Conservation (phyloP, 306 rosid species). For the Cicer yamashitae region DNA sequence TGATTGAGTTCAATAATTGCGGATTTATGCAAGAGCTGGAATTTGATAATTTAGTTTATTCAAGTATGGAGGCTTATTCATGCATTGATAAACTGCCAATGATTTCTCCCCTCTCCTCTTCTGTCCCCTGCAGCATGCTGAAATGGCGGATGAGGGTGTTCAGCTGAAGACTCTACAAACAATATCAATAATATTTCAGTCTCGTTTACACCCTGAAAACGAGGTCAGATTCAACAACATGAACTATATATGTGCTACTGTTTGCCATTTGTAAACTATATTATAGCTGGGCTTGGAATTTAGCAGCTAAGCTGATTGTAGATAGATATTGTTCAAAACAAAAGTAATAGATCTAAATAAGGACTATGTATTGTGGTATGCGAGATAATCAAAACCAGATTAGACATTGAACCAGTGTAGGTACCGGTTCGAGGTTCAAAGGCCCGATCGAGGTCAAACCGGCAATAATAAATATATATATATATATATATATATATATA, state of each 20-base stretch:
- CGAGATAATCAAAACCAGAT: too few relatives aligned
- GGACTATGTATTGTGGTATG: conserved; percentile 15
- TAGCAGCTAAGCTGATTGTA: conserved; percentile 30
- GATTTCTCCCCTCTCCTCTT: conserved; percentile 33
- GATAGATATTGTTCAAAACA: conserved; percentile 16
- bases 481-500: too few relatives aligned
- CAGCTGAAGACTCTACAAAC: conserved; percentile 99
- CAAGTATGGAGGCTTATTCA: conserved; percentile 20
- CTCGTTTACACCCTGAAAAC: conserved; percentile 88
- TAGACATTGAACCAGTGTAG: too few relatives aligned
- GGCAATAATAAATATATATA: too few relatives aligned
- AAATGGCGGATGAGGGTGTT: conserved; percentile 86
- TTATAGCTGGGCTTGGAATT: conserved; percentile 40
- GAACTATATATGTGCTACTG: conserved; percentile 14
- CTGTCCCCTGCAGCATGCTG: conserved; percentile 82
- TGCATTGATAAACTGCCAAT: conserved; percentile 38
- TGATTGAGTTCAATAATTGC: conserved; percentile 18
- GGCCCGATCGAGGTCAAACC: too few relatives aligned
- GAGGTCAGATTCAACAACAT: conserved; percentile 63
- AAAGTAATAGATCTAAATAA: conserved; percentile 36
- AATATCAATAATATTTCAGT: conserved; percentile 83
- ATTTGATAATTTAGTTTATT: conserved; percentile 28
- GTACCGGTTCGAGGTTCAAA: too few relatives aligned
- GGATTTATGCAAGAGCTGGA: conserved; percentile 37
- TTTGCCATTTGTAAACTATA: conserved; percentile 17